A percentile compares a stretch with the other conserved stretches of the same genome.
phyloP scores from a whole-genome alignment of 176 grass and related monocot genomes.

The Cenchrus fungigraminus region DNA sequence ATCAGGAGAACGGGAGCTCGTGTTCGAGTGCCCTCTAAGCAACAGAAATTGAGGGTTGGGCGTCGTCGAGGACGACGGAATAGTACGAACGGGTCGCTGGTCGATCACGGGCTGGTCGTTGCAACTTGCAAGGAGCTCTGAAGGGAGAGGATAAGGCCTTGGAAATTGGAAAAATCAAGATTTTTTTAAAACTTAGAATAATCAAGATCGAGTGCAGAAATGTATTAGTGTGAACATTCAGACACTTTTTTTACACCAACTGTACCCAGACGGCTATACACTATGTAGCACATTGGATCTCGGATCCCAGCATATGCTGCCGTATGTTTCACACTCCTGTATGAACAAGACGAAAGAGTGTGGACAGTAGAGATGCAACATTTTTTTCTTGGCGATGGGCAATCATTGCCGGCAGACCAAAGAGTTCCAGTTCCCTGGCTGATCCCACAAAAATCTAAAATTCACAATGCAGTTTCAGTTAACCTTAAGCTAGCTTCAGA shows the following conservation, averaged over 20 bases:
- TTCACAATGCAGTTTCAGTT: not conserved
- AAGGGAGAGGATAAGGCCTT: not conserved
- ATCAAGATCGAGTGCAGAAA: too few relatives aligned
- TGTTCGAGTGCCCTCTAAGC: constrained; percentile 16
- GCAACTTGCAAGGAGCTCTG: not conserved
- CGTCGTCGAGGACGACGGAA: not conserved
- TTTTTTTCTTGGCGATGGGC: not conserved
- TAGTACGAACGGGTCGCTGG: not conserved
- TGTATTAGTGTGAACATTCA: too few relatives aligned
- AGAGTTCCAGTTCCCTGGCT: not conserved
- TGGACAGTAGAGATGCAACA: not conserved
- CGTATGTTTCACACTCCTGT: not conserved
- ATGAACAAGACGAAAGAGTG: not conserved
- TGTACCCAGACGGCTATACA: too few relatives aligned
- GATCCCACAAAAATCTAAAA: constrained; percentile 3
- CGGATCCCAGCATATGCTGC: not conserved
- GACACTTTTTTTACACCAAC: too few relatives aligned
- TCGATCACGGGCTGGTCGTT: too few relatives aligned
- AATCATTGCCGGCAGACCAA: not conserved
- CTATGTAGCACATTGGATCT: not conserved
- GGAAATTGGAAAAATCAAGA: too few relatives aligned
- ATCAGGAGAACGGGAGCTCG: too few relatives aligned
- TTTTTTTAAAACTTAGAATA: too few relatives aligned
- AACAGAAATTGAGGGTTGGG: not conserved
- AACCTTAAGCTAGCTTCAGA: not conserved